A percentile compares a stretch with the other conserved stretches of the same genome.
Conservation (phyloP, 176 grass and related monocot genomes). For the Sorghum bicolor region Sorghum_bicolor_NCBIv3 NC_012871.2:67034501-67035000, state of each 20-base stretch:
- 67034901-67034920: not conserved
- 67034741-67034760: not conserved
- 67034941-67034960: not conserved
- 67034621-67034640: not conserved
- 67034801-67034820: not conserved
- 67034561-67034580: not conserved
- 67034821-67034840: conserved; percentile 13
- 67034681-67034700: not conserved
- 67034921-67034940: too few relatives aligned
- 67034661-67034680: not conserved
- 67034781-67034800: not conserved
- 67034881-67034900: not conserved
- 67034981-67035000: too few relatives aligned
- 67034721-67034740: not conserved
- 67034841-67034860: not conserved
- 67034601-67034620: not conserved
- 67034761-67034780: not conserved
- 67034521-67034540: not conserved
- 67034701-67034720: not conserved
- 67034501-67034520: not conserved
- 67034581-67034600: not conserved
- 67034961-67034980: not conserved
- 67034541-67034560: not conserved
- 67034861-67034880: not conserved
- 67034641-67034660: not conserved